Conservation (phyloP, 345 rosid genomes). For the Eucalyptus decipiens region DNA sequence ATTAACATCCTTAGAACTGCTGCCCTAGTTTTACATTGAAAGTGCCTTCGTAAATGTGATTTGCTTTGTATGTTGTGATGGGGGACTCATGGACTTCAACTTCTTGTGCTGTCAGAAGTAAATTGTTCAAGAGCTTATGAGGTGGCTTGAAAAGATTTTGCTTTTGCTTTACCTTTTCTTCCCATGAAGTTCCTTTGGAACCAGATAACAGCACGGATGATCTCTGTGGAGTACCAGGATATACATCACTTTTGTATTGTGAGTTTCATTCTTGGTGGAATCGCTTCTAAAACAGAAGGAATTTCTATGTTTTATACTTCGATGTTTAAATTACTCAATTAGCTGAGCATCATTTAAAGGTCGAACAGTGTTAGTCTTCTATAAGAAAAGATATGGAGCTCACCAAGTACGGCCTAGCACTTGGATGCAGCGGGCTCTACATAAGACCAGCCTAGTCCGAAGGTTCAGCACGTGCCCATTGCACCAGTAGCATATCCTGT, state of each 20-base stretch:
- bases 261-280: neutral
- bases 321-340: neutral
- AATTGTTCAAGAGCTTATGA: neutral
- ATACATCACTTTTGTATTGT: neutral
- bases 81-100: neutral
- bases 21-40: neutral
- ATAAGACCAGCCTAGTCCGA: neutral
- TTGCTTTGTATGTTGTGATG: neutral
- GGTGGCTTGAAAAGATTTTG: neutral
- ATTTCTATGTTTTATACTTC: neutral
- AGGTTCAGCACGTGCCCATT: neutral
- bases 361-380: neutral
- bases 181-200: neutral
- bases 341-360: neutral
- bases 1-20: neutral
- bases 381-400: neutral
- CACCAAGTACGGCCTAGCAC: neutral
- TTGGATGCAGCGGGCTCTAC: neutral
- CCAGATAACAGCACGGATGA: neutral
- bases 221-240: neutral
- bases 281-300: neutral
- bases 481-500: neutral
- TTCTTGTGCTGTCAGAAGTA: neutral
- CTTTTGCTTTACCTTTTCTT: neutral
- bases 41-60: neutral